These are phyloP conservation scores for Chrysanthemum makinoi DNA, from an alignment of 129 eudicot genomes.

Conservation along the genomic window DNA sequence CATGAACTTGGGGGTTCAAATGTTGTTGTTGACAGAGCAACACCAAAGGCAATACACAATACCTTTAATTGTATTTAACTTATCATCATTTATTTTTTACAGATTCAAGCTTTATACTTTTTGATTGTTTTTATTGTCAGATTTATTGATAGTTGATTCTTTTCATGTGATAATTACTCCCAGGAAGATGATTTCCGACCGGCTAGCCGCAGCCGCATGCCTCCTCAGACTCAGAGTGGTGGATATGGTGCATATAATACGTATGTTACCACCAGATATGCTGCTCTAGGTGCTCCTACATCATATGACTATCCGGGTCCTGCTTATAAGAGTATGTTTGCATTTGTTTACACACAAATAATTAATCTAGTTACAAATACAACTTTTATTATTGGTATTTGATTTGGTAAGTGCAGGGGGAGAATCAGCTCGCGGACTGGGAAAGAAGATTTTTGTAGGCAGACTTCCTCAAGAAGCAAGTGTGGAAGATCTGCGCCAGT, in stretches of 20 bases:
- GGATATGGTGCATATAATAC: conserved; percentile 97
- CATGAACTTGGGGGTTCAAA: conserved; percentile 94
- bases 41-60: conserved; percentile 67
- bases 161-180: conserved; percentile 12
- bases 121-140: not conserved
- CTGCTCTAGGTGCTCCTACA: conserved; percentile 94
- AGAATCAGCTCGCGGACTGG: conserved; percentile 73
- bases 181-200: conserved; percentile 93
- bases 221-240: conserved; percentile 33
- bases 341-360: conserved; percentile 3
- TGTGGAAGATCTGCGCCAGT: conserved; percentile 83
- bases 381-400: not conserved
- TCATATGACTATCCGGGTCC: conserved; percentile 77
- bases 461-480: conserved; percentile 97
- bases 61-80: conserved; percentile 3
- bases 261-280: conserved; percentile 98
- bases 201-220: conserved; percentile 45
- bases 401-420: conserved; percentile 40
- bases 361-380: not conserved
- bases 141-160: not conserved
- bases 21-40: conserved; percentile 94
- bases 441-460: conserved; percentile 92
- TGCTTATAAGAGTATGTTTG: conserved; percentile 76
- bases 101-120: not conserved
- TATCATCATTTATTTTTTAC: conserved; percentile 10